phyloP scores from a whole-genome alignment of 495 filamentous ascomycete species.

The Podospora bellae-mahoneyi region DNA sequence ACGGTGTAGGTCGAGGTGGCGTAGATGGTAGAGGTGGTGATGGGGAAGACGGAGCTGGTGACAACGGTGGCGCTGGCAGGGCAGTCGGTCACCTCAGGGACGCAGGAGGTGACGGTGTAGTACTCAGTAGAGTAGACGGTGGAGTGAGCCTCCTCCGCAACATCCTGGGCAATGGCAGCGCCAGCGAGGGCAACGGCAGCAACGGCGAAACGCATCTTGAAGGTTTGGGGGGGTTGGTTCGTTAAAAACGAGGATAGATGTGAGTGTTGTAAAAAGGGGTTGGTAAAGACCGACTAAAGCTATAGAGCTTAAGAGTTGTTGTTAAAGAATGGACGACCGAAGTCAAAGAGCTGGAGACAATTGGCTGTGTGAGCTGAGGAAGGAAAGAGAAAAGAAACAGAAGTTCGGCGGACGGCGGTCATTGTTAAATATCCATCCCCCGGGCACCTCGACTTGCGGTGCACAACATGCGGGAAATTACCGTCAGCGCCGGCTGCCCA shows the following conservation, averaged over 20 bases:
- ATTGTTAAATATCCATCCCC: slow-evolving; percentile 32
- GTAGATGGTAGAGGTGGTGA: slow-evolving; percentile 46
- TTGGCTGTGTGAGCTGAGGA: slow-evolving; percentile 51
- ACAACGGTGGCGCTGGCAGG: slow-evolving; percentile 45
- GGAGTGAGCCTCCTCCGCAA: slow-evolving; percentile 27
- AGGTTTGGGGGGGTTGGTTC: slow-evolving; percentile 32
- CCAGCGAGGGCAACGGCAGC: slow-evolving; percentile 50
- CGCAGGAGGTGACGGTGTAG: slow-evolving; percentile 56
- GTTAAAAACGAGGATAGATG: slow-evolving; percentile 33
- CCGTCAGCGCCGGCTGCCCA: slow-evolving; percentile 26
- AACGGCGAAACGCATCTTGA: slow-evolving; percentile 57
- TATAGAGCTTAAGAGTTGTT: slow-evolving; percentile 40
- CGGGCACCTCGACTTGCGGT: slow-evolving; percentile 10
- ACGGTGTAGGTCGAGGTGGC: slow-evolving; percentile 54
- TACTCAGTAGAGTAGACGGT: slow-evolving; percentile 56
- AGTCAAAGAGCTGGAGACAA: slow-evolving; percentile 49
- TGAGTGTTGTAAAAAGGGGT: slow-evolving; percentile 34
- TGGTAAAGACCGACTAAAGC: slow-evolving; percentile 44
- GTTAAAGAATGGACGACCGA: slow-evolving; percentile 61
- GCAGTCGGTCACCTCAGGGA: slow-evolving; percentile 51
- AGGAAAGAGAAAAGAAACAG: slow-evolving; percentile 34
- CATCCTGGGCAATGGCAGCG: slow-evolving; percentile 36
- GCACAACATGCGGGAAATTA: slow-evolving; percentile 33
- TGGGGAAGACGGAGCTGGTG: slow-evolving; percentile 38
- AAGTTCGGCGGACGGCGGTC: slow-evolving; percentile 26